Evolutionary conservation across 2,329 filamentous ascomycete genomes (phyloP).

Genomic region (Cladophialophora psammophila): DNA sequence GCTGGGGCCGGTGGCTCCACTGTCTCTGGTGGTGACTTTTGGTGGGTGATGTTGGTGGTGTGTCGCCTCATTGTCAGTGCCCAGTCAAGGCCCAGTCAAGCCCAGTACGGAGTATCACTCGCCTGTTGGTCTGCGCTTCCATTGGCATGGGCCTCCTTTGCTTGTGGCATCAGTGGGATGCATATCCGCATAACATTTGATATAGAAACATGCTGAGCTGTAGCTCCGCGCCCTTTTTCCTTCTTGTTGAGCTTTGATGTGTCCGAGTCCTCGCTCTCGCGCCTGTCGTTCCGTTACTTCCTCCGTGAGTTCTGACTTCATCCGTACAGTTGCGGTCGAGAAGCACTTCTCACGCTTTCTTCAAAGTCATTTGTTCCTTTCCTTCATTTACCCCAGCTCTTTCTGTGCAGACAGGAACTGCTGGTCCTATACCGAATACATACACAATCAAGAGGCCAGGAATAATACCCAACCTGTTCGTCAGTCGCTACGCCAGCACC

Average conservation of each 20-base stretch:
- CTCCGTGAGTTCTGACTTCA: background rate
- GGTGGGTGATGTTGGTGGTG: background rate
- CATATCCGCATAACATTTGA: conserved; percentile 23
- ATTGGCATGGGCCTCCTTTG: background rate
- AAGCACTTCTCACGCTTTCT: background rate
- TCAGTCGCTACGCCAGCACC: conserved; percentile 12
- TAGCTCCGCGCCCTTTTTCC: background rate
- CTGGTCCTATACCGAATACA: background rate
- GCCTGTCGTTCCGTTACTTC: background rate
- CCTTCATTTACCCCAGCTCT: background rate
- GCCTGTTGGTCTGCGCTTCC: background rate
- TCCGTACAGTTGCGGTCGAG: background rate
- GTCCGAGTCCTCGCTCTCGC: conserved; percentile 5
- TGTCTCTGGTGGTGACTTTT: background rate
- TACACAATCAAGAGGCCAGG: background rate
- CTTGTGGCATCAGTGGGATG: conserved; percentile 1
- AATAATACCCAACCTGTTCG: conserved; percentile 4
- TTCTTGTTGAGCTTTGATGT: conserved; percentile 2
- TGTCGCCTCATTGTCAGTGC: background rate
- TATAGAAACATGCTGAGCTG: conserved; percentile 14
- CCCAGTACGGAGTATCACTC: too few species aligned
- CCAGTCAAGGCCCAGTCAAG: too few species aligned
- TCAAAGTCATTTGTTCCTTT: background rate
- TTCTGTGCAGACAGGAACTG: background rate
- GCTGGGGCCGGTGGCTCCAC: conserved; percentile 20